These are phyloP conservation scores for Calonectria montana DNA, from an alignment of 2,329 filamentous ascomycete species.

Conservation along the genomic window DNA sequence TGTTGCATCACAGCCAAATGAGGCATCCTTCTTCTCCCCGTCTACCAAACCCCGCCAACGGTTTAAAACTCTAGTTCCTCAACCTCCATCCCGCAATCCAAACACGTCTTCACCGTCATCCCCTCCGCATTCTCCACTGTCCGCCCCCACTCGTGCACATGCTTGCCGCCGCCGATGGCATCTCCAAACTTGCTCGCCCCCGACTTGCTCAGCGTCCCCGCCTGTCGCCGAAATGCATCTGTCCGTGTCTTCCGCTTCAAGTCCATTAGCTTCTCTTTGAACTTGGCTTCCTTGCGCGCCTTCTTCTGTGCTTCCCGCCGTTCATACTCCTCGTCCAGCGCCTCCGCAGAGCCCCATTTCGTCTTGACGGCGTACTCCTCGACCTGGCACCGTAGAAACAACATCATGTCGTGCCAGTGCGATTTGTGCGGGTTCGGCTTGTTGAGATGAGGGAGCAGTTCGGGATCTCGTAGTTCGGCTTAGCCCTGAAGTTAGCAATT, in stretches of 20 bases:
- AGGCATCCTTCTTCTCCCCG: not conserved
- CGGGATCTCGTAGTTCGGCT: conserved; percentile 91
- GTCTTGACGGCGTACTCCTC: conserved; percentile 90
- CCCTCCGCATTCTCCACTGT: conserved; percentile 77
- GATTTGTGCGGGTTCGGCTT: conserved; percentile 95
- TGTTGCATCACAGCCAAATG: no score
- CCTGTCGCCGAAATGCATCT: conserved; percentile 84
- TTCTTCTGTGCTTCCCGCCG: conserved; percentile 84
- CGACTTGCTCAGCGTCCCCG: conserved; percentile 66
- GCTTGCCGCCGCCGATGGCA: conserved; percentile 74
- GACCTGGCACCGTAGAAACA: conserved; percentile 92
- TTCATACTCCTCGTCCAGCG: conserved; percentile 89
- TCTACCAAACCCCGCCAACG: not conserved
- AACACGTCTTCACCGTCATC: conserved; percentile 83
- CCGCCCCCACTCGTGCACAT: conserved; percentile 90
- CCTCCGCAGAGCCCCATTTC: conserved; percentile 92
- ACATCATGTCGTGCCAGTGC: conserved; percentile 99
- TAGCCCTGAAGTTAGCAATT: conserved; percentile 17
- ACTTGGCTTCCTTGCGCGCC: conserved; percentile 88
- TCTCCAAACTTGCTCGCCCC: conserved; percentile 79
- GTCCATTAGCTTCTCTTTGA: conserved; percentile 87
- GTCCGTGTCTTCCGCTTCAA: conserved; percentile 94
- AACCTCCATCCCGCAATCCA: conserved; percentile 81
- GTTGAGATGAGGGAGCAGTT: conserved; percentile 87
- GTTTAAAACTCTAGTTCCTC: conserved; percentile 76